A percentile compares a stretch with the other conserved stretches of the same genome.
phyloP scores from a whole-genome alignment of 306 rosid genomes.

The Pyrus bretschneideri region DNA sequence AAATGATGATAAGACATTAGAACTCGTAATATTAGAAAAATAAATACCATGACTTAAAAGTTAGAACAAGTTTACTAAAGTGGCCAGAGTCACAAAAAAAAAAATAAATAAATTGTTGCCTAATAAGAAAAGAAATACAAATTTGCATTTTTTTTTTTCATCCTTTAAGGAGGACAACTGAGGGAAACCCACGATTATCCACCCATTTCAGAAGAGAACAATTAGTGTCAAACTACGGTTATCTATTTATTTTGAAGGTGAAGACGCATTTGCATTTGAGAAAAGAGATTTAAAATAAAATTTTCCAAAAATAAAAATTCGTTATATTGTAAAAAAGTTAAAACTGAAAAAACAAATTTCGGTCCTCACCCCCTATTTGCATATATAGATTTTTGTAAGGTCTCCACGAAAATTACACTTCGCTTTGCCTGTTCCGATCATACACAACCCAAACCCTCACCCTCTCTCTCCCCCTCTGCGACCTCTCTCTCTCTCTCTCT shows the following conservation, averaged over 20 bases:
- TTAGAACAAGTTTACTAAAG: too few relatives aligned
- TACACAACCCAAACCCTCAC: constrained; percentile 11
- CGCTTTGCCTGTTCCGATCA: constrained; percentile 8
- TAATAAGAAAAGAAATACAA: background rate
- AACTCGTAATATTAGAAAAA: too few relatives aligned
- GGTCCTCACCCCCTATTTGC: background rate
- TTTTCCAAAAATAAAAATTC: background rate
- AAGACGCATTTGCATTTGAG: too few relatives aligned
- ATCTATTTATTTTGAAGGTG: too few relatives aligned
- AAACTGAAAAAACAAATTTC: background rate
- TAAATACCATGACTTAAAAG: background rate
- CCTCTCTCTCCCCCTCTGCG: background rate
- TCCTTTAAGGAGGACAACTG: too few relatives aligned
- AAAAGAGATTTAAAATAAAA: background rate
- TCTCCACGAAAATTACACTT: background rate
- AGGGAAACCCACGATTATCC: too few relatives aligned
- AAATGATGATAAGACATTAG: too few relatives aligned
- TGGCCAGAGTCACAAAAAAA: too few relatives aligned
- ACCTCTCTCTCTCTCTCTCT: background rate
- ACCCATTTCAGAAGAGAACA: too few relatives aligned
- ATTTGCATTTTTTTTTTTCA: too few relatives aligned
- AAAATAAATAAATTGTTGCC: background rate
- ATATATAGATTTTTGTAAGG: background rate
- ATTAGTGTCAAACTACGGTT: too few relatives aligned
- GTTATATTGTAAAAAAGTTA: background rate